Base-by-base conservation (phyloP, 441 rosid genomes). In the Brassica balearica region DNA sequence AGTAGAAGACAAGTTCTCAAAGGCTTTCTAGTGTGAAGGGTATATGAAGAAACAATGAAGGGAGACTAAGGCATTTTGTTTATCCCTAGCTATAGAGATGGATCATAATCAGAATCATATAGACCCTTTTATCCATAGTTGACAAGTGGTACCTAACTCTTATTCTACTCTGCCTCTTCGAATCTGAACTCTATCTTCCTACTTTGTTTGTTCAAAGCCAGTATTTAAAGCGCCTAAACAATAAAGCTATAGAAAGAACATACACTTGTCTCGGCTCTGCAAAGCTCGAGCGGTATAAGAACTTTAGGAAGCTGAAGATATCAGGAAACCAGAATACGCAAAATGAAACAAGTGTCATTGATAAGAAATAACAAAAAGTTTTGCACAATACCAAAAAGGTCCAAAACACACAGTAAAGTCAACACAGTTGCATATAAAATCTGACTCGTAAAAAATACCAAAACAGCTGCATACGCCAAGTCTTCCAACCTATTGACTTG, bases 11-110 rank as follows among this genome's bases (percentile, higher is more conserved):
- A 25, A 25, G 27, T 25, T 25, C 27, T 25, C 27, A 25, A 25
- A 22, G 23, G 48, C n/a, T 41, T 41, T 41, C 48, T 41, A 9
- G 48, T 41, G 46, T 8, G 12, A 10, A 41, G 48, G 48, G 48
- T 41, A 41, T 3, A 41, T 10, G n/a, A 41, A 41, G 48, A 41
- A 10, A 9, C 48, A 86, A 84, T 93, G 27, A 25, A 25, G 27
- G 27, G 27, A 25, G 2, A 25, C 27, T 23, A 25, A 25, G 0
- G 27, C 27, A 25, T 25, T 25, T 25, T 25, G 27, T 25, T 25
- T 25, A 25, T 25, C 27, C 27, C 2, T 25, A 25, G 27, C 27
- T 25, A 25, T 25, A 25, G 27, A 25, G 27, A 25, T 25, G 27
- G 27, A 25, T 25, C 27, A 25, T 25, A 23, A 23, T 23, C 25